A percentile compares a stretch with the other conserved stretches of the same genome.
phyloP scores from a whole-genome alignment of 1,284 basidiomycete genomes.

The Tylopilus sp. region DNA sequence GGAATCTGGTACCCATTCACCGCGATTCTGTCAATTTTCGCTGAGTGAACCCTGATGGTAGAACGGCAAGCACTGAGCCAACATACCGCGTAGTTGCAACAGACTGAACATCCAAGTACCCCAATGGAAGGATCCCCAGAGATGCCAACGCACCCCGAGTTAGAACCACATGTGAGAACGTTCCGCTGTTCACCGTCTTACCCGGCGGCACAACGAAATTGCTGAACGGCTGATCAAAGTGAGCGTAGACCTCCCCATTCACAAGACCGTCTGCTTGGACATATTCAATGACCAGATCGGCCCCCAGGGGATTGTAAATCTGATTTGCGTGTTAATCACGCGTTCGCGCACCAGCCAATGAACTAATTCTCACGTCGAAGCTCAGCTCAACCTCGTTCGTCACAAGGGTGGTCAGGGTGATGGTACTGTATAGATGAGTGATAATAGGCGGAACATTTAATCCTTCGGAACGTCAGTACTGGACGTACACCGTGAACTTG shows the following conservation, averaged over 20 bases:
- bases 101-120: conserved; percentile 49
- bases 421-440: conserved; percentile 45
- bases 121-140: conserved; percentile 52
- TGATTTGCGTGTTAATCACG: conserved; percentile 18
- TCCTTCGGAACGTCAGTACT: conserved; percentile 28
- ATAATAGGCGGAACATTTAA: conserved; percentile 43
- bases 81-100: conserved; percentile 44
- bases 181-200: conserved; percentile 54
- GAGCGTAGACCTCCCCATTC: conserved; percentile 51
- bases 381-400: conserved; percentile 50
- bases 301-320: conserved; percentile 56
- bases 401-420: conserved; percentile 48
- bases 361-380: conserved; percentile 45
- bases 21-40: conserved; percentile 36
- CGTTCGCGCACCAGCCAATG: background rate
- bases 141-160: conserved; percentile 53
- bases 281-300: conserved; percentile 51
- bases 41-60: background rate
- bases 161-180: conserved; percentile 52
- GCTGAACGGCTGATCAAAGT: conserved; percentile 52
- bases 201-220: conserved; percentile 55
- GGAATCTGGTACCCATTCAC: conserved; percentile 52
- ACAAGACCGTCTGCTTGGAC: conserved; percentile 55
- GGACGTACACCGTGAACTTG: background rate
- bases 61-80: background rate